These are phyloP conservation scores for Botrytis byssoidea DNA, from an alignment of 2,329 filamentous ascomycete species.

Conservation along the genomic window DNA sequence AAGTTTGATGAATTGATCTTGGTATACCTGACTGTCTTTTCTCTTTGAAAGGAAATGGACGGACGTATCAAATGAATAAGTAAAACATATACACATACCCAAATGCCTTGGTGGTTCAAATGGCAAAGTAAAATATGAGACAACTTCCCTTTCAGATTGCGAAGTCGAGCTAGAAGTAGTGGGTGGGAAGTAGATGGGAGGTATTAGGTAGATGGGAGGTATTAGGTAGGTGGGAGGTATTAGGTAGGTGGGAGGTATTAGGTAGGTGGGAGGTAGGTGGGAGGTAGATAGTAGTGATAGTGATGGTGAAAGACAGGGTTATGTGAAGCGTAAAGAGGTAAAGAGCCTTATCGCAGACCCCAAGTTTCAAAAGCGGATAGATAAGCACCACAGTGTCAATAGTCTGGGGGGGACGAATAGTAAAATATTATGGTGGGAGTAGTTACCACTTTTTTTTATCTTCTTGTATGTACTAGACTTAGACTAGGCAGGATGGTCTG, in stretches of 20 bases:
- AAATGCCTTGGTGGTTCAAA: not conserved
- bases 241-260: no score
- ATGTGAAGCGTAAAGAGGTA: no score
- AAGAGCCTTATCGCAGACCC: not conserved
- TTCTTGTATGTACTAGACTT: not conserved
- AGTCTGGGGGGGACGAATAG: not conserved
- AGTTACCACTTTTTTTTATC: not conserved
- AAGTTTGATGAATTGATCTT: not conserved
- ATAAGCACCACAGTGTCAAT: slow-evolving; percentile 1
- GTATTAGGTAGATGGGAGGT: no score
- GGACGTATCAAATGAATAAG: not conserved
- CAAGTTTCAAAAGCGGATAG: not conserved
- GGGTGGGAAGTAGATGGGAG: no score
- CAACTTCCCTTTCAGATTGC: not conserved
- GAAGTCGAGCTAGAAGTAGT: not conserved
- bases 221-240: no score
- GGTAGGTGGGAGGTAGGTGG: no score
- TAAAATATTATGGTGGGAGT: no score
- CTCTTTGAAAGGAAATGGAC: not conserved
- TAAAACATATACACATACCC: not conserved
- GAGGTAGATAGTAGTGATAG: no score
- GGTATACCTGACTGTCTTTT: not conserved
- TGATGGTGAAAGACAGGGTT: no score
- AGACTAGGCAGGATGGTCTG: no score
- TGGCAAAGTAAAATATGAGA: not conserved